Conservation (phyloP, 1,284 basidiomycete genomes). For the Chondrostereum purpureum region DNA sequence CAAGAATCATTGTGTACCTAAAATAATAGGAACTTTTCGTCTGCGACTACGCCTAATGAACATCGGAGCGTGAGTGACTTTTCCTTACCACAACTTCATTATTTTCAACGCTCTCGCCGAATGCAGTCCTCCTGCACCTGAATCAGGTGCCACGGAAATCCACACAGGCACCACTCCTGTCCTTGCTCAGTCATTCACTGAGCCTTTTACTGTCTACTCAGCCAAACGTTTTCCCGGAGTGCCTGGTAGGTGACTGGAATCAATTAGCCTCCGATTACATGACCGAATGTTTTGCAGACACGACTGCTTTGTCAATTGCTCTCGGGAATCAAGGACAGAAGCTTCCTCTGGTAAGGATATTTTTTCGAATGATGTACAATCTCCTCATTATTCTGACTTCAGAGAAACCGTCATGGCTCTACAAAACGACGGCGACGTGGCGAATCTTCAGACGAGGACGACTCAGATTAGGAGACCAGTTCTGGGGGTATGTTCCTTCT, state of each 20-base stretch:
- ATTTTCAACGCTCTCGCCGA: too few species aligned
- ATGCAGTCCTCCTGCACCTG: slow-evolving; percentile 65
- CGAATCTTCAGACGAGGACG: slow-evolving; percentile 46
- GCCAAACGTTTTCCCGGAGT: slow-evolving; percentile 92
- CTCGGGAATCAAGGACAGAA: slow-evolving; percentile 90
- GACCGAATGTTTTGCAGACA: slow-evolving; percentile 42
- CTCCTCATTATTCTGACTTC: slow-evolving; percentile 17
- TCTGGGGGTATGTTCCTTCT: too few species aligned
- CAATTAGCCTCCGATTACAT: slow-evolving; percentile 12
- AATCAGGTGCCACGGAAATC: slow-evolving; percentile 55
- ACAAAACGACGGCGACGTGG: slow-evolving; percentile 49
- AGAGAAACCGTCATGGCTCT: slow-evolving; percentile 67
- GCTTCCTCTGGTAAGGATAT: slow-evolving; percentile 65
- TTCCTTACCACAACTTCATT: slow-evolving; percentile 12
- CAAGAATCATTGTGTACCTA: slow-evolving; percentile 5
- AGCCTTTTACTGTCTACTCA: slow-evolving; percentile 86
- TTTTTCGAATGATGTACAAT: too few species aligned
- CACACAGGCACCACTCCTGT: slow-evolving; percentile 64
- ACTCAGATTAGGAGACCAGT: slow-evolving; percentile 30
- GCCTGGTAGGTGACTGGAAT: slow-evolving; percentile 51
- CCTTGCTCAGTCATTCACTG: slow-evolving; percentile 78
- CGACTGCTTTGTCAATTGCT: slow-evolving; percentile 84
- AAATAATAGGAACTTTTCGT: slow-evolving; percentile 67
- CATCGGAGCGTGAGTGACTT: slow-evolving; percentile 67
- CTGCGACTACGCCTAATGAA: slow-evolving; percentile 79